Evolutionary conservation across 2,329 filamentous ascomycete species (phyloP).

Genomic region (Amauroascus niger): DNA sequence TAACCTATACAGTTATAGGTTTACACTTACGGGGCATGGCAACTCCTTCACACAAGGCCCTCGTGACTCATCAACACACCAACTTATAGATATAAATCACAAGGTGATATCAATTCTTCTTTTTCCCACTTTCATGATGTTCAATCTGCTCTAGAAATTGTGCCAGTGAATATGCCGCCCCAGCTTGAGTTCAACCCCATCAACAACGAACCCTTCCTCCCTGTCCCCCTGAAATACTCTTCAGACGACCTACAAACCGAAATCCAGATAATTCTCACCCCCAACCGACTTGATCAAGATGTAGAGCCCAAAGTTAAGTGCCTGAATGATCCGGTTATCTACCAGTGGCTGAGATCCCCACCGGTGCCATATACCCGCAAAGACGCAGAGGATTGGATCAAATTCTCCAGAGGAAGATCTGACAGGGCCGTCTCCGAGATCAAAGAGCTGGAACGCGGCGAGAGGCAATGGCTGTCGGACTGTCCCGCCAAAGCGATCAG

Average conservation of each 20-base stretch:
- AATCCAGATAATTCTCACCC: constrained; percentile 10
- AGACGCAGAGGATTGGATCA: constrained; percentile 1
- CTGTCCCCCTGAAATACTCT: background rate
- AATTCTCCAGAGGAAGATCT: background rate
- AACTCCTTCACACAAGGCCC: no score
- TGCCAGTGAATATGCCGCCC: background rate
- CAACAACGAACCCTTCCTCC: constrained; percentile 12
- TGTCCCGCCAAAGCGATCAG: constrained; percentile 11
- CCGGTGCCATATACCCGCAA: constrained; percentile 10
- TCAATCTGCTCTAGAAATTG: no score
- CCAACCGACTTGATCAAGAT: constrained; percentile 3
- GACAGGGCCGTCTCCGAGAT: background rate
- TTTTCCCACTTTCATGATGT: background rate
- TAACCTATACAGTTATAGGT: no score
- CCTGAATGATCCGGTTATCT: constrained; percentile 7
- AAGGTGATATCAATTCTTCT: no score
- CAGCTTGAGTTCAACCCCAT: constrained; percentile 6
- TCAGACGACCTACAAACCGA: background rate
- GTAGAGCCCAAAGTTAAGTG: background rate
- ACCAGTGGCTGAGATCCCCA: constrained; percentile 9
- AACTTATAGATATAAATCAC: no score
- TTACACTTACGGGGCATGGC: no score
- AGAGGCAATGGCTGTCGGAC: constrained; percentile 1
- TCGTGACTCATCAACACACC: no score
- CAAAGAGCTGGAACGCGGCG: background rate